Conservation (phyloP, 768 basidiomycete species). For the Mrakia frigida region DNA sequence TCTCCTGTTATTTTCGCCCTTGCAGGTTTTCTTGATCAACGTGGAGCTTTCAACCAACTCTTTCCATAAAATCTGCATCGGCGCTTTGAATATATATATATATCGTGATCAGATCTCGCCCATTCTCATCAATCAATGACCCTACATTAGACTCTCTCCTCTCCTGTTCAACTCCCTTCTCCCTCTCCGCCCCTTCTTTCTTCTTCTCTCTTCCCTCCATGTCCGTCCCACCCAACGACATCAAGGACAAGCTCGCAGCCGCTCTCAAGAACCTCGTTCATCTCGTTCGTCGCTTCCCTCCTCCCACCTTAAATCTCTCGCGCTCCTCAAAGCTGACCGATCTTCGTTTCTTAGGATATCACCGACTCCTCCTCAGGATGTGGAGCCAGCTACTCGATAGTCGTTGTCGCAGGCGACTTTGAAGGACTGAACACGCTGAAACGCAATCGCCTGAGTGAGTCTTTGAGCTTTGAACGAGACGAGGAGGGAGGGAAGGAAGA, state of each 20-base stretch:
- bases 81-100: no score
- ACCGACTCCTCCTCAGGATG: constrained; percentile 27
- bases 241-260: constrained; percentile 14
- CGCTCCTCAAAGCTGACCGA: background rate
- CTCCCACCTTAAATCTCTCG: background rate
- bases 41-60: no score
- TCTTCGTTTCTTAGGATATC: constrained; percentile 23
- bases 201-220: background rate
- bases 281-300: constrained; percentile 6
- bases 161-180: no score
- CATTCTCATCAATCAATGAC: no score
- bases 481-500: no score
- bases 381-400: constrained; percentile 31
- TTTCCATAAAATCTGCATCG: no score
- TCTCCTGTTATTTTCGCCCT: no score
- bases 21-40: no score
- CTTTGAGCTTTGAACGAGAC: no score
- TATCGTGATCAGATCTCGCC: no score
- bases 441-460: constrained; percentile 30
- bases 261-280: constrained; percentile 5
- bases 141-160: no score
- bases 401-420: constrained; percentile 31
- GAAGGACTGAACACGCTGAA: constrained; percentile 32
- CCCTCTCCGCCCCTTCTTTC: background rate
- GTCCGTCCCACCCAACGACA: background rate